These are phyloP conservation scores for Pneumocystis oryctolagi DNA, from an alignment of 1,139 yeast species.

Conservation along the genomic window DNA sequence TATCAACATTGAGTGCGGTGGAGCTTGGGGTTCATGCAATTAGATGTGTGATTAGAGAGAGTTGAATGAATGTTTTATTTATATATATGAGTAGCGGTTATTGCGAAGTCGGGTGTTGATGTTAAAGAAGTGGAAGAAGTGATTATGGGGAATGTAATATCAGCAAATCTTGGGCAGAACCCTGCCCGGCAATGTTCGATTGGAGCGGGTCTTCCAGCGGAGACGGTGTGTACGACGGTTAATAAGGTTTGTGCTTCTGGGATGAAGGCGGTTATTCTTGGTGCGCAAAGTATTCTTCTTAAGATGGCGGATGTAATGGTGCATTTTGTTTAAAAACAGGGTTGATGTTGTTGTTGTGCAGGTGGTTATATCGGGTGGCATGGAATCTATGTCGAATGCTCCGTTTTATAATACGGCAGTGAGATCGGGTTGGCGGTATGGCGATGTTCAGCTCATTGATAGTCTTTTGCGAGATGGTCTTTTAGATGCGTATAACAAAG, in stretches of 20 bases:
- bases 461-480: slow-evolving; percentile 87
- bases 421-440: slow-evolving; percentile 79
- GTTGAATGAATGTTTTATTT: not conserved
- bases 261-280: slow-evolving; percentile 76
- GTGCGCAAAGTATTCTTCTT: slow-evolving; percentile 76
- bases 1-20: slow-evolving; percentile 57
- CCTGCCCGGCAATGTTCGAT: slow-evolving; percentile 97
- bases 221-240: slow-evolving; percentile 71
- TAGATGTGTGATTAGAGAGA: slow-evolving; percentile 26
- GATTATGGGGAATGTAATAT: slow-evolving; percentile 80
- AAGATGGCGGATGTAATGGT: slow-evolving; percentile 56
- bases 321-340: not conserved
- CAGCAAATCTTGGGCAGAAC: slow-evolving; percentile 91
- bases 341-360: not conserved
- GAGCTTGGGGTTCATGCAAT: slow-evolving; percentile 91
- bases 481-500: slow-evolving; percentile 70
- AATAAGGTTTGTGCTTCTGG: slow-evolving; percentile 98
- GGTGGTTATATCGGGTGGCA: slow-evolving; percentile 90
- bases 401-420: slow-evolving; percentile 85
- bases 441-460: slow-evolving; percentile 63
- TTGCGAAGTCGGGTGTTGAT: slow-evolving; percentile 30
- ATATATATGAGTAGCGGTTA: slow-evolving; percentile 2
- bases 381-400: slow-evolving; percentile 91
- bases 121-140: slow-evolving; percentile 72
- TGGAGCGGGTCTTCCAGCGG: slow-evolving; percentile 68